A percentile compares a stretch with the other conserved stretches of the same genome.
phyloP scores from a whole-genome alignment of 768 basidiomycete species.

The Phaeotremella fagi region DNA sequence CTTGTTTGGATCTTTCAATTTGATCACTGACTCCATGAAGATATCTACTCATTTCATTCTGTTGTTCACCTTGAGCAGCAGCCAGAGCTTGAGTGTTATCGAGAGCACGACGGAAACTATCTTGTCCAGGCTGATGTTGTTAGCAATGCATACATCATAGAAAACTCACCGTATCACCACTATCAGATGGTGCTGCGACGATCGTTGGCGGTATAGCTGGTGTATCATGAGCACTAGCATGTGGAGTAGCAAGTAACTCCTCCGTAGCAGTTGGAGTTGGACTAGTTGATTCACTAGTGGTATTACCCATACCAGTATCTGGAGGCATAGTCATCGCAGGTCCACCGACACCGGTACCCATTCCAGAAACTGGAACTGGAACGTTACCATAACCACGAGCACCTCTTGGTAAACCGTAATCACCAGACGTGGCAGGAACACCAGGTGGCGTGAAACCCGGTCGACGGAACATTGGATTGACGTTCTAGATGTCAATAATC shows the following conservation, averaged over 20 bases:
- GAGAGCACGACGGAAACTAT: constrained; percentile 35
- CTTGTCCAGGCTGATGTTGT: constrained; percentile 8
- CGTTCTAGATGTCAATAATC: constrained; percentile 30
- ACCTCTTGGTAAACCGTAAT: constrained; percentile 44
- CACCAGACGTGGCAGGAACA: constrained; percentile 32
- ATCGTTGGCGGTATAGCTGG: constrained; percentile 7
- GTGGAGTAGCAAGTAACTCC: constrained; percentile 32
- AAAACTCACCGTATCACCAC: constrained; percentile 12
- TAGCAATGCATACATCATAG: background rate
- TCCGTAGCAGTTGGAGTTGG: constrained; percentile 10
- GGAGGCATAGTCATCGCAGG: constrained; percentile 15
- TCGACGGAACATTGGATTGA: constrained; percentile 40
- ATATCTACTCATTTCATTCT: constrained; percentile 47
- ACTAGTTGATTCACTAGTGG: constrained; percentile 25
- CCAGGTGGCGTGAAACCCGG: constrained; percentile 46
- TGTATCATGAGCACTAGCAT: background rate
- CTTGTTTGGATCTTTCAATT: constrained; percentile 31
- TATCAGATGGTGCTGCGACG: background rate
- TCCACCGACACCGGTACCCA: too few species aligned
- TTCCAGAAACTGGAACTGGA: constrained; percentile 13
- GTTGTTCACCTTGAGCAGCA: constrained; percentile 45
- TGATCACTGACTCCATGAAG: constrained; percentile 43
- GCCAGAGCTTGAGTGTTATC: constrained; percentile 35
- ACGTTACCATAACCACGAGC: constrained; percentile 29
- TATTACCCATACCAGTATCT: constrained; percentile 34